Base-by-base conservation (phyloP, 768 basidiomycete genomes). In the Leccinum broughii region DNA sequence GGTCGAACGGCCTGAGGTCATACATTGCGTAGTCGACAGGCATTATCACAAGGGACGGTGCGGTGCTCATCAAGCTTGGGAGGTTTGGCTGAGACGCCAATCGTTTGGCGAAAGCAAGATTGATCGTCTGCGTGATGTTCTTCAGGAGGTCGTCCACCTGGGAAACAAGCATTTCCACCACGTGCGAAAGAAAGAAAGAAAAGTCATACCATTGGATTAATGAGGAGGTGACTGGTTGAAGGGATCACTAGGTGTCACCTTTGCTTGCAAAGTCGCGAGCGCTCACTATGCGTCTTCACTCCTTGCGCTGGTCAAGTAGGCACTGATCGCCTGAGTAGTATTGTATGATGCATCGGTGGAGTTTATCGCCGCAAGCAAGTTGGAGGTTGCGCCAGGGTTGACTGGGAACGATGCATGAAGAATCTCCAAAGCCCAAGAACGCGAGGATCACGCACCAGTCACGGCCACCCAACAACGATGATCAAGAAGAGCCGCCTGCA, bases 211-310 rank as follows among this genome's bases (percentile, higher is more conserved):
- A 58, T 61, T 30, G 57, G 56, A 34, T 59, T 55, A 46, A 71
- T 67, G 32, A 53, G 13, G 22, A 3, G 61, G 35, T 69, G 69
- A 28, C 70, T 76, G 15, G 28, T 34, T 34, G 34, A 56, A 61
- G 14, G 26, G 30, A n/a, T 68, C 39, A 66, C 17, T 30, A 26
- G 3, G 32, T 8, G 37, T 64, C 22, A 51, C 22, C 13, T 35
- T 44, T 26, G 7, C 37, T 9, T 11, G 22, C 28, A 13, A 53
- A 6, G n/a, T 26, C 11, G 7, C 44, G 37, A 28, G 61, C 51
- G 20, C 85, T 70, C 68, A 88, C 87, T 77, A 88, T 17, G 78
- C 80, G 61, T 82, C 83, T 62, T 86, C 86, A 52, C 81, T 87
- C 30, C 86, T 77, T 22, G 82, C 86, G 62, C 80, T 78, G 0